Conservation (phyloP, 768 basidiomycete species). For the Pisolithus marmoratus region DNA sequence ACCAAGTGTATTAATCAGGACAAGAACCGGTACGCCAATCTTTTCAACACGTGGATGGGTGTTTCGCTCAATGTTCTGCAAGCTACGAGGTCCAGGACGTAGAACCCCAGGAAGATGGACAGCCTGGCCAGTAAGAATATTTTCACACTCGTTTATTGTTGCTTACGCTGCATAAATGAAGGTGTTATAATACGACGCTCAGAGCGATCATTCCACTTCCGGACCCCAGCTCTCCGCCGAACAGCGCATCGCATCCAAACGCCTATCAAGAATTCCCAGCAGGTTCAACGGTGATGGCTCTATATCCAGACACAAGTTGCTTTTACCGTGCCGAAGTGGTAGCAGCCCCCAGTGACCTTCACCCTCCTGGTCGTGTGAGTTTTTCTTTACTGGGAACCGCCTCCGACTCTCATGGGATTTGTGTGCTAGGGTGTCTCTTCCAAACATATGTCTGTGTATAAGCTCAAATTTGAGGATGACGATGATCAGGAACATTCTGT, state of each 20-base stretch:
- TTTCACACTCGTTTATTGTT: background rate
- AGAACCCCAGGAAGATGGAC: slow-evolving; percentile 77
- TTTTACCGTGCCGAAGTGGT: slow-evolving; percentile 87
- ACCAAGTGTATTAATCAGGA: slow-evolving; percentile 65
- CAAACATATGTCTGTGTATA: slow-evolving; percentile 57
- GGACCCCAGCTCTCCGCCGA: slow-evolving; percentile 54
- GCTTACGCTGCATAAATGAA: slow-evolving; percentile 17
- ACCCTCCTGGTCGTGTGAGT: slow-evolving; percentile 34
- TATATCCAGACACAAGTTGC: slow-evolving; percentile 89
- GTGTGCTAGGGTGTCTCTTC: slow-evolving; percentile 27
- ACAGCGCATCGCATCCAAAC: slow-evolving; percentile 57
- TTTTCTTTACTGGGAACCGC: background rate
- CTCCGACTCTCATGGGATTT: background rate
- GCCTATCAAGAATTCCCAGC: slow-evolving; percentile 67
- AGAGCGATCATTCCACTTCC: slow-evolving; percentile 76
- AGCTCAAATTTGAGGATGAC: slow-evolving; percentile 85
- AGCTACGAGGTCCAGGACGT: slow-evolving; percentile 87
- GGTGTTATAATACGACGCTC: slow-evolving; percentile 64
- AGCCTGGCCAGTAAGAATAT: slow-evolving; percentile 48
- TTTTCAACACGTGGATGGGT: background rate
- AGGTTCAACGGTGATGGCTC: slow-evolving; percentile 73
- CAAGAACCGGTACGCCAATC: slow-evolving; percentile 51
- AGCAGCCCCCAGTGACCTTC: slow-evolving; percentile 50
- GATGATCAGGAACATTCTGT: slow-evolving; percentile 79
- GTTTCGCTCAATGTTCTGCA: background rate